Evolutionary conservation across 257 asterid genomes (phyloP), one percentile per base, ranked within the genome.

Genomic region (Gynochthodes officinalis): DNA sequence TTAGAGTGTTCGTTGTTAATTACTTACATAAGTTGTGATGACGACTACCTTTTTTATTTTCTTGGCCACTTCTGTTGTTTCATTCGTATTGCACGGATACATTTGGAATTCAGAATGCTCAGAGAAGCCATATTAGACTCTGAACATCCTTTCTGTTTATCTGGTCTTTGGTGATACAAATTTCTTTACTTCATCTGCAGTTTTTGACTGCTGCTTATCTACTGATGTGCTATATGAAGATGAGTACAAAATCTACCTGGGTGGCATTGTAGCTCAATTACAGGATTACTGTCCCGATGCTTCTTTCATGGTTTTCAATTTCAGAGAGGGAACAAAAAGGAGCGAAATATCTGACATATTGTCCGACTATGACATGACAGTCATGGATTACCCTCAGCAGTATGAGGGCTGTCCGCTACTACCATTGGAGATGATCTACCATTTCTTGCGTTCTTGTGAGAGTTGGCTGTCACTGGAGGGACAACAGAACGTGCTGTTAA

Each of bases 401-500:
- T 90, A 89, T 33, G 99, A 95, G 80, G 95, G 98, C 55, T 92
- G 97, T 83, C 94, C 96, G 0, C 83, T 95, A 39, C 82, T 95
- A 77, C 91, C 97, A 6, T 76, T 95, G 71, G 99, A 95, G 87
- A 95, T 90, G 99, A 95, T 92, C 82, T 88, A 95, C 81, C 99
- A 95, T 81, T 95, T 92, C 82, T 76, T 95, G 78, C 87, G 98
- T 65, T 95, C 99, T 19, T 92, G 98, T 79, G 98, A 95, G 92
- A 95, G 97, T 79, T 95, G 99, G 99, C 82, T 95, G 80, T 95
- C 99, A 4, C 89, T 95, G 64, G 98, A 88, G 81, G 99, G 99
- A 76, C 99, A 95, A 77, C 99, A 92, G 74, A 95, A 95, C 35
- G 99, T 95, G 73, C 92, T 95, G 65, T 79, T 95, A 81, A 89